These are phyloP conservation scores for Naganishia sp. DNA, from an alignment of 1,284 basidiomycete genomes.

Conservation along the genomic window DNA sequence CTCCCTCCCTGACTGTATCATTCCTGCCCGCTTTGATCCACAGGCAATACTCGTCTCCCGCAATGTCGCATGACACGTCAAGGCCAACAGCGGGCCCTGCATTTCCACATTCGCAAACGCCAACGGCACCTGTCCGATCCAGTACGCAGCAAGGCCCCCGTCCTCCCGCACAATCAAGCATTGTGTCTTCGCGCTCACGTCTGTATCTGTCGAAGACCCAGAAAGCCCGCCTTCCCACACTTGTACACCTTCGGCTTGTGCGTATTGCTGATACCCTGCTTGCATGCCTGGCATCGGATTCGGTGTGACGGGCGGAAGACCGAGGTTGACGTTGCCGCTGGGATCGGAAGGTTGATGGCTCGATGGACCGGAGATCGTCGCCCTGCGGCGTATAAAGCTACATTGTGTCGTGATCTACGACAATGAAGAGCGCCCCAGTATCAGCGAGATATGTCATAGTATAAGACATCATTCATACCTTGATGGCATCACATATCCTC, in stretches of 20 bases:
- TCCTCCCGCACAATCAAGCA: slow-evolving; percentile 10
- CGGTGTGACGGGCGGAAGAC: slow-evolving; percentile 25
- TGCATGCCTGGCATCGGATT: slow-evolving; percentile 28
- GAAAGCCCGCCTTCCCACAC: slow-evolving; percentile 28
- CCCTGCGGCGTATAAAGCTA: slow-evolving; percentile 20
- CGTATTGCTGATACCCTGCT: slow-evolving; percentile 17
- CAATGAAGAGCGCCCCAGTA: not conserved
- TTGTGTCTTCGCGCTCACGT: not conserved
- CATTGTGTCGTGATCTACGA: slow-evolving; percentile 27
- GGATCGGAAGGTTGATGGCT: not conserved
- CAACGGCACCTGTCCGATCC: slow-evolving; percentile 20
- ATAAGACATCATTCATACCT: slow-evolving; percentile 10
- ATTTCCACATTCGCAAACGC: slow-evolving; percentile 31
- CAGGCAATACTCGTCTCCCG: slow-evolving; percentile 13
- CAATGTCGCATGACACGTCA: slow-evolving; percentile 30
- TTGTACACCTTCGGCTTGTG: slow-evolving; percentile 23
- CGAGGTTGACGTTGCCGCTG: slow-evolving; percentile 8
- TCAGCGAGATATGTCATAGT: no score
- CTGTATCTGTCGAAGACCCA: not conserved
- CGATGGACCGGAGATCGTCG: slow-evolving; percentile 3
- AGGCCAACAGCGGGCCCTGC: slow-evolving; percentile 24
- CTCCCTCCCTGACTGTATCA: not conserved
- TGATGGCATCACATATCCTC: slow-evolving; percentile 16
- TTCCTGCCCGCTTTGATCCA: not conserved
- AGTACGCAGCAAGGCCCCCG: slow-evolving; percentile 18